phyloP scores from a whole-genome alignment of 2,329 filamentous ascomycete genomes.

The Cordyceps farinosa region DNA sequence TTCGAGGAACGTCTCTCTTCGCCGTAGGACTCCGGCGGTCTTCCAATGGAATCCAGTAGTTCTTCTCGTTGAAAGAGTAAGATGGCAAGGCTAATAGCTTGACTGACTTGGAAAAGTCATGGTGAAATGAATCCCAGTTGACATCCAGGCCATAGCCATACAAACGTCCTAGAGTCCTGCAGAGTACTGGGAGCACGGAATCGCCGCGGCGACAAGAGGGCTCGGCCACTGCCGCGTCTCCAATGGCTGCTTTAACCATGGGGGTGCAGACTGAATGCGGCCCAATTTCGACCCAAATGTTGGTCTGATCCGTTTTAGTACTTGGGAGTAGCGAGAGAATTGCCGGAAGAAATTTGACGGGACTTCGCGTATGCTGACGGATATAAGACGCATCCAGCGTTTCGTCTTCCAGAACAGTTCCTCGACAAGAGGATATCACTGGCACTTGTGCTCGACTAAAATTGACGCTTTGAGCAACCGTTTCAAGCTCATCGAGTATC shows the following conservation, averaged over 20 bases:
- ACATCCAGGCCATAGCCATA: not conserved
- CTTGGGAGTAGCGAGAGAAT: not conserved
- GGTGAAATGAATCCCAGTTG: not conserved
- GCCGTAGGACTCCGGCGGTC: not conserved
- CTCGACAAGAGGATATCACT: not conserved
- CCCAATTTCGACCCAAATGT: not conserved
- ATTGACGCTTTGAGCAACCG: constrained; percentile 35
- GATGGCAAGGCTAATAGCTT: not conserved
- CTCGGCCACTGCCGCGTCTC: not conserved
- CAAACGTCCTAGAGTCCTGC: not conserved
- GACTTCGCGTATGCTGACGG: not conserved
- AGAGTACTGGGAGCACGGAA: not conserved
- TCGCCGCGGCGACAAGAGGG: not conserved
- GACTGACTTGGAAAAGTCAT: not conserved
- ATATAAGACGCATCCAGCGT: not conserved
- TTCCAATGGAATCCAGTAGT: not conserved
- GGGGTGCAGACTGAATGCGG: not conserved
- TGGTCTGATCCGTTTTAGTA: not conserved
- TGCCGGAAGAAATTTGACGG: not conserved
- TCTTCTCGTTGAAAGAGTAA: not conserved
- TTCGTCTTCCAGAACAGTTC: not conserved
- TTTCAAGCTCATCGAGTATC: constrained; percentile 56
- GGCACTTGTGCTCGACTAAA: constrained; percentile 26
- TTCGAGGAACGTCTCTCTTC: not conserved
- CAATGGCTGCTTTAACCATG: not conserved